Conservation (phyloP, 257 asterid genomes). For the Petrea volubilis region DNA sequence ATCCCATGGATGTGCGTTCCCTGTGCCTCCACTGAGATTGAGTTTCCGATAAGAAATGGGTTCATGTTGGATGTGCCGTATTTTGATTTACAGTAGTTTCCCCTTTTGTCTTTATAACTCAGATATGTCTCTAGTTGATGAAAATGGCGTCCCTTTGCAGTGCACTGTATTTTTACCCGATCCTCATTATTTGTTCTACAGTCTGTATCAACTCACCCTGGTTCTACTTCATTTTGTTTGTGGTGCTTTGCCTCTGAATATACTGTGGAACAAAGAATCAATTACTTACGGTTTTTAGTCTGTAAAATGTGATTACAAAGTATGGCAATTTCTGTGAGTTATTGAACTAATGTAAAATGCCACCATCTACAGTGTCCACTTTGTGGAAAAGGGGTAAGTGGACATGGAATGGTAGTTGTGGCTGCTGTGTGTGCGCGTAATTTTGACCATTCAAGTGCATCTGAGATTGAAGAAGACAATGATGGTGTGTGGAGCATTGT, state of each 20-base stretch:
- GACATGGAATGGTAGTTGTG: no score
- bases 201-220: background rate
- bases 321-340: no score
- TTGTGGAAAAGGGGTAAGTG: no score
- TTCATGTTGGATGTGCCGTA: slow-evolving; percentile 95
- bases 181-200: background rate
- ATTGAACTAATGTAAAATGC: no score
- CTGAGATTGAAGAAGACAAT: slow-evolving; percentile 76
- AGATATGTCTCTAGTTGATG: slow-evolving; percentile 4
- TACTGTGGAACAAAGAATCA: no score
- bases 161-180: background rate
- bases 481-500: slow-evolving; percentile 93
- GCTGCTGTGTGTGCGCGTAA: no score
- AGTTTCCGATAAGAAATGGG: slow-evolving; percentile 74
- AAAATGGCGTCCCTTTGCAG: background rate
- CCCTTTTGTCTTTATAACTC: background rate
- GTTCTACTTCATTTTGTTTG: background rate
- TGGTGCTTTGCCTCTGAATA: slow-evolving; percentile 3
- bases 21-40: slow-evolving; percentile 43
- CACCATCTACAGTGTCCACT: no score
- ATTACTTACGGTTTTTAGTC: no score
- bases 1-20: slow-evolving; percentile 37
- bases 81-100: background rate
- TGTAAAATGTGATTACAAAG: no score
- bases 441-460: slow-evolving; percentile 65